These are phyloP conservation scores for Rhododendron griersonianum DNA, from an alignment of 148 eudicot genomes.

Conservation along the genomic window DNA sequence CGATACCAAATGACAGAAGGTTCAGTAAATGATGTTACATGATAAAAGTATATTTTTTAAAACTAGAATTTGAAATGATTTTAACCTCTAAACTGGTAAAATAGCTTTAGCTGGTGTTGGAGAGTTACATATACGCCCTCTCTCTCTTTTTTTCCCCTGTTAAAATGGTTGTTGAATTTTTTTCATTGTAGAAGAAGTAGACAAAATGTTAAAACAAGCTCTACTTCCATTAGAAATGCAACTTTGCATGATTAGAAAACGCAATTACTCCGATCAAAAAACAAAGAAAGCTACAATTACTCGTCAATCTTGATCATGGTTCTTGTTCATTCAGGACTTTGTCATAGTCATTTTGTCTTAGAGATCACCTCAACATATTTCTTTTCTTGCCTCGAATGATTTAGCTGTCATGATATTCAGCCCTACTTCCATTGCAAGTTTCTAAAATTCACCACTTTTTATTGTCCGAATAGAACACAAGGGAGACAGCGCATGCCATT, in stretches of 20 bases:
- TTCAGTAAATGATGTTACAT: conserved; percentile 41
- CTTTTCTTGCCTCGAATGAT: neutral
- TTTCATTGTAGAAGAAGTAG: neutral
- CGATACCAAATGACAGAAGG: conserved; percentile 21
- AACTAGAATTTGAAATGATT: neutral
- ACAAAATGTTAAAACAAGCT: neutral
- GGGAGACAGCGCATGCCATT: conserved; percentile 79
- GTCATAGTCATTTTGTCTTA: neutral
- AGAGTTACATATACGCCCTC: neutral
- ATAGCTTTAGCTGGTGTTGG: neutral
- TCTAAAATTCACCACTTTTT: neutral
- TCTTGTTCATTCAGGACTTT: neutral
- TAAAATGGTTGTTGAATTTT: neutral
- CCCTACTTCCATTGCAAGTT: neutral
- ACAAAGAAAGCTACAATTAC: neutral
- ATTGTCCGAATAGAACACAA: conserved; percentile 56
- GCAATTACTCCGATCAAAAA: neutral
- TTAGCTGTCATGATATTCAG: neutral
- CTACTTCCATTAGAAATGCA: neutral
- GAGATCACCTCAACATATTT: neutral
- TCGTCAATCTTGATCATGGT: neutral
- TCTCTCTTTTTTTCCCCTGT: neutral
- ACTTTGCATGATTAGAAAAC: neutral
- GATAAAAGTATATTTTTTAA: neutral
- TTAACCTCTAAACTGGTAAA: neutral